These are phyloP conservation scores for Leccinellum rugosiceps DNA, from an alignment of 768 basidiomycete genomes.

Conservation along the genomic window DNA sequence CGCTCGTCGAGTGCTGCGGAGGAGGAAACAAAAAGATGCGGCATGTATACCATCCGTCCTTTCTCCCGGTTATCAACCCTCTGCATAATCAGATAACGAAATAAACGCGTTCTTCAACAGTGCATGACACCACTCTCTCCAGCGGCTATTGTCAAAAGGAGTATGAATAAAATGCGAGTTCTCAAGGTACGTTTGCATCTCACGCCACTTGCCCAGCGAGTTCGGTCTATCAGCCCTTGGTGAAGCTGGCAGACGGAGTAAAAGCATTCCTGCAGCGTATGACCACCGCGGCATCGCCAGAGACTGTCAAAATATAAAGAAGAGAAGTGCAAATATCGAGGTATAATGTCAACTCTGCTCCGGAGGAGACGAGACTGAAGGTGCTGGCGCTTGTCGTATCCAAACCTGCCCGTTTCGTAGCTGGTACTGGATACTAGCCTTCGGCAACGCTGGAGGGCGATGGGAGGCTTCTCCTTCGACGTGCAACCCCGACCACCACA, in stretches of 20 bases:
- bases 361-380: not conserved
- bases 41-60: not conserved
- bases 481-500: not conserved
- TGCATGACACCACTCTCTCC: not conserved
- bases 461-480: constrained; percentile 1
- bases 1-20: constrained; percentile 1
- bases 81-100: not conserved
- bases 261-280: not conserved
- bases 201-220: not conserved
- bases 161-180: constrained; percentile 8
- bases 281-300: not conserved
- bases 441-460: constrained; percentile 3
- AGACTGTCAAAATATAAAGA: not conserved
- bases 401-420: not conserved
- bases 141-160: constrained; percentile 10
- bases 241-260: constrained; percentile 3
- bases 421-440: not conserved
- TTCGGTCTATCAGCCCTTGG: not conserved
- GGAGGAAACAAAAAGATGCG: constrained; percentile 1
- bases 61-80: constrained; percentile 8
- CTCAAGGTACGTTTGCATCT: constrained; percentile 3
- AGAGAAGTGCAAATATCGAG: not conserved
- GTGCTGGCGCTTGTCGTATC: not conserved
- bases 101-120: not conserved
- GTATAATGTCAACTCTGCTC: not conserved